A percentile compares a stretch with the other conserved stretches of the same genome.
phyloP scores from a whole-genome alignment of 352 stramenopile species.

The Chrysophaeum taylorii region DNA sequence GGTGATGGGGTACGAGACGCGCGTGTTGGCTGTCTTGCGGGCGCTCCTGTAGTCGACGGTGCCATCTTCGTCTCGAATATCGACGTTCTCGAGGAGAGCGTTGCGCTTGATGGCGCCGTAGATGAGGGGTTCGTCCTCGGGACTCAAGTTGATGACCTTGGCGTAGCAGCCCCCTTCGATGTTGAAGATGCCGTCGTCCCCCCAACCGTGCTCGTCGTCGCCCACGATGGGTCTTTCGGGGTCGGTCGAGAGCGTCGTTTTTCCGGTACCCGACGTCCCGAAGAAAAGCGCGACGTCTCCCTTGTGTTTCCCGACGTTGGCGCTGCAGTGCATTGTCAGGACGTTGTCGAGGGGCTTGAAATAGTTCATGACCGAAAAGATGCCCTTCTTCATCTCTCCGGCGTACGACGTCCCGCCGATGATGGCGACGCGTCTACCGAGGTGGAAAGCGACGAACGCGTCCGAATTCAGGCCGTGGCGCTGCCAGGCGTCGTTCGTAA shows the following conservation, averaged over 20 bases:
- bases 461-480: conserved; percentile 83
- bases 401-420: conserved; percentile 92
- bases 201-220: conserved; percentile 94
- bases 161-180: conserved; percentile 94
- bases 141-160: conserved; percentile 93
- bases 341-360: conserved; percentile 83
- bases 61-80: conserved; percentile 49
- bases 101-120: conserved; percentile 89
- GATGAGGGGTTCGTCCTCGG: conserved; percentile 93
- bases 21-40: conserved; percentile 92
- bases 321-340: conserved; percentile 95
- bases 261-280: conserved; percentile 83
- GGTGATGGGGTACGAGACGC: conserved; percentile 98
- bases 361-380: conserved; percentile 98
- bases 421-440: conserved; percentile 84
- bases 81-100: conserved; percentile 93
- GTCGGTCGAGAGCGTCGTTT: conserved; percentile 79
- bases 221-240: conserved; percentile 78
- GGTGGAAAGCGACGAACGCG: conserved; percentile 90
- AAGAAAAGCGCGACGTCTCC: conserved; percentile 95
- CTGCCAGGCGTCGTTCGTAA: conserved; percentile 85
- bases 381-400: conserved; percentile 97
- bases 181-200: conserved; percentile 95
- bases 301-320: conserved; percentile 90
- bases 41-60: conserved; percentile 87